A percentile compares a stretch with the other conserved stretches of the same genome.
Conservation (phyloP, 208 protist species). For the Trypanosoma brucei region DNA sequence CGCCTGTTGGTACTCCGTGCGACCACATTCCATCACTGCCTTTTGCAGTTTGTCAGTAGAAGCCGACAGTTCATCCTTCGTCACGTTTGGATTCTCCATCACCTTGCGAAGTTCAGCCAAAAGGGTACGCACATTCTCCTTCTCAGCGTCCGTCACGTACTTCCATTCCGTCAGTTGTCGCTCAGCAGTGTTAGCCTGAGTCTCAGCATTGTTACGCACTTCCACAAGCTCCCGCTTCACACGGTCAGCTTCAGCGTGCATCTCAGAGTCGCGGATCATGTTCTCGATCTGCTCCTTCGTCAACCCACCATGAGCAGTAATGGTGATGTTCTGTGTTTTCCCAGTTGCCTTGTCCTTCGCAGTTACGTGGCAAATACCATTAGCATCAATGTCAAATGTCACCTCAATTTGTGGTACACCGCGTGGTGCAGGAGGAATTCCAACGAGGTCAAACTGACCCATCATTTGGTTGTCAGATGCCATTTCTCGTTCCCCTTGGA, state of each 20-base stretch:
- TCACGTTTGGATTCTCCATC: slow-evolving; percentile 63
- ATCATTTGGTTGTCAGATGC: slow-evolving; percentile 93
- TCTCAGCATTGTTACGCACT: slow-evolving; percentile 81
- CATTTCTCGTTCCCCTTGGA: slow-evolving; percentile 93
- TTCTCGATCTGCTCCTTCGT: slow-evolving; percentile 78
- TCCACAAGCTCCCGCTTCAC: slow-evolving; percentile 70
- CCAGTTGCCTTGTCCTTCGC: slow-evolving; percentile 97
- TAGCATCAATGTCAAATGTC: slow-evolving; percentile 98
- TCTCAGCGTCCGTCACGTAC: slow-evolving; percentile 71
- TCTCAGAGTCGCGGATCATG: slow-evolving; percentile 85
- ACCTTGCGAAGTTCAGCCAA: slow-evolving; percentile 53
- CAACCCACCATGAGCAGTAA: slow-evolving; percentile 84
- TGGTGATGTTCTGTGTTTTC: slow-evolving; percentile 94
- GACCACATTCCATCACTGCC: slow-evolving; percentile 74
- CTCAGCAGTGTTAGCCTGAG: slow-evolving; percentile 61
- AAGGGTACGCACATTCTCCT: slow-evolving; percentile 58
- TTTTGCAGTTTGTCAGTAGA: slow-evolving; percentile 77
- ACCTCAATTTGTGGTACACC: slow-evolving; percentile 94
- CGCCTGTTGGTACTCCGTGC: slow-evolving; percentile 76
- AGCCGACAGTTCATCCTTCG: slow-evolving; percentile 54
- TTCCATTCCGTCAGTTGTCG: slow-evolving; percentile 81
- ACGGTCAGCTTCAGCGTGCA: slow-evolving; percentile 75
- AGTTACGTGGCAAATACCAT: slow-evolving; percentile 97
- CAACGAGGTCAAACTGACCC: slow-evolving; percentile 92
- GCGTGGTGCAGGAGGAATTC: slow-evolving; percentile 88